Conservation (phyloP, 305 asterid genomes). For the Euphrasia arctica region DNA sequence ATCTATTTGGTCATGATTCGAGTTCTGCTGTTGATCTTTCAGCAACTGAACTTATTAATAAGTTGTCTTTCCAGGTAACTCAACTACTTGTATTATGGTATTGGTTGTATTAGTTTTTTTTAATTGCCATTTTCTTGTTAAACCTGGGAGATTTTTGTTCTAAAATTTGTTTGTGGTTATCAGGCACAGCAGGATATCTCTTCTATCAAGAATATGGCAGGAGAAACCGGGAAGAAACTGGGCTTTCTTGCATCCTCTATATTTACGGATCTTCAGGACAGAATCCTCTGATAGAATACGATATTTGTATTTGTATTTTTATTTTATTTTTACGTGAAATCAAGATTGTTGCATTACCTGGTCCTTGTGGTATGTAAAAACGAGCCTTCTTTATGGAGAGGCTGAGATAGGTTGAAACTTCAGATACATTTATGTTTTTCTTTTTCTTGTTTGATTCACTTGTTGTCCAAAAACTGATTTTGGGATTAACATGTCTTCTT, state of each 20-base stretch:
- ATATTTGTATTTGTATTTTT: conserved; percentile 10
- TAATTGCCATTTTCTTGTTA: neutral
- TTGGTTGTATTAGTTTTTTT: neutral
- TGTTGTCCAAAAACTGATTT: neutral
- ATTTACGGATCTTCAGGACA: conserved; percentile 85
- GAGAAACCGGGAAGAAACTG: conserved; percentile 95
- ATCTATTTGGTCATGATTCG: conserved; percentile 30
- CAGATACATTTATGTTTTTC: neutral
- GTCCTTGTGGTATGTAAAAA: conserved; percentile 24
- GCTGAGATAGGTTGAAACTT: neutral
- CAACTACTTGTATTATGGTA: neutral
- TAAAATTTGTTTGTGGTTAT: neutral
- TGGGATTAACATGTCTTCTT: neutral
- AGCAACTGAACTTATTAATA: conserved; percentile 81
- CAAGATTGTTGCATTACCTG: conserved; percentile 30
- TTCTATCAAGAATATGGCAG: conserved; percentile 84
- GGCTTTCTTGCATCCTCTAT: conserved; percentile 70
- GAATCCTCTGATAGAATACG: conserved; percentile 61
- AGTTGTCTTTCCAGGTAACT: conserved; percentile 90
- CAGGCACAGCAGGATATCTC: conserved; percentile 97
- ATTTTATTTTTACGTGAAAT: conserved; percentile 19
- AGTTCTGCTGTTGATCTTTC: conserved; percentile 46
- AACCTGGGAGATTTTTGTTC: neutral
- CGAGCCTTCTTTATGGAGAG: conserved; percentile 13
- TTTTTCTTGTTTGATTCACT: neutral